A percentile compares a stretch with the other conserved stretches of the same genome.
phyloP scores from a whole-genome alignment of 768 basidiomycete genomes.

The Leccinum barrowsii region DNA sequence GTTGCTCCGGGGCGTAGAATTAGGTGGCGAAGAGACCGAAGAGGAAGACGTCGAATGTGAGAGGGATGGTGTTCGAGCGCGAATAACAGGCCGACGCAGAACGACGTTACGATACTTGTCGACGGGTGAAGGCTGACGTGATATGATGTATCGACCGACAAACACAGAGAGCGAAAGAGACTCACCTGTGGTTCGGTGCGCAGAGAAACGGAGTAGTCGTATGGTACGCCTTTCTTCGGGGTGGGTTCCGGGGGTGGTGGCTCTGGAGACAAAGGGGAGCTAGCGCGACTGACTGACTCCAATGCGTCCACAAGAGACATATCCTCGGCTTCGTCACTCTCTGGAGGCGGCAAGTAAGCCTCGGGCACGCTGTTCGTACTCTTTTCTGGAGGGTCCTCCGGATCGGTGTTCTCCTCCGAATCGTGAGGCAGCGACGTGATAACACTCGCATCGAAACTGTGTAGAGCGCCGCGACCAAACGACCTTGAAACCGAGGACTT shows the following conservation, averaged over 20 bases:
- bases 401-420: constrained; percentile 33
- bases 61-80: constrained; percentile 64
- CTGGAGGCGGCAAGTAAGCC: constrained; percentile 48
- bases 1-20: constrained; percentile 62
- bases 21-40: constrained; percentile 50
- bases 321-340: constrained; percentile 40
- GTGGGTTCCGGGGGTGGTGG: constrained; percentile 35
- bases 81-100: constrained; percentile 47
- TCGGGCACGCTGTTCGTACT: constrained; percentile 54
- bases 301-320: constrained; percentile 57
- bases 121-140: constrained; percentile 55
- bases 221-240: constrained; percentile 41
- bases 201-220: constrained; percentile 57
- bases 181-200: constrained; percentile 60
- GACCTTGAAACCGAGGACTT: constrained; percentile 35
- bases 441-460: constrained; percentile 59
- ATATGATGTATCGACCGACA: neutral
- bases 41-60: constrained; percentile 56
- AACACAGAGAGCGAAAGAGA: constrained; percentile 1
- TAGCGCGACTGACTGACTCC: constrained; percentile 51
- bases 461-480: constrained; percentile 31
- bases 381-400: constrained; percentile 36
- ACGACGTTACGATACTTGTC: constrained; percentile 64
- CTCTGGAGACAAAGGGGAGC: constrained; percentile 44
- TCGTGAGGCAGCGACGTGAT: constrained; percentile 51